Base-by-base conservation (phyloP, 1,139 yeast species). In the Candida pseudocylindracea region DNA sequence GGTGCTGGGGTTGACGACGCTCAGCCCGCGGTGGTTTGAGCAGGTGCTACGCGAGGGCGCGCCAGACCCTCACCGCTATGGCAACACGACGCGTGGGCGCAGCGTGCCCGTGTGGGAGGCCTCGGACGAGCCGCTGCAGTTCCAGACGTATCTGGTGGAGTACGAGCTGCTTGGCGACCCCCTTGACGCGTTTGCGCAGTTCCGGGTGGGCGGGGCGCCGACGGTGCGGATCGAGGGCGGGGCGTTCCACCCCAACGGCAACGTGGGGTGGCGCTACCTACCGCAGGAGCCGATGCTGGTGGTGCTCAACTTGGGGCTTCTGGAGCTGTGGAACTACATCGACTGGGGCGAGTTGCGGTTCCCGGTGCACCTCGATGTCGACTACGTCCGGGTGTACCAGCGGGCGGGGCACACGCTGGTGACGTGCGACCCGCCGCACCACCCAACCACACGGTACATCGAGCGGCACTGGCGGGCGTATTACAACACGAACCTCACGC, bases 241-340 rank as follows among this genome's bases (percentile, higher is more conserved):
- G 10, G 72, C 88, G 1, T 52, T 80, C 33, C 75, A 75, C 37
- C 88, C 92, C 12, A 74, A 75, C 47, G 32, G 32, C 8, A 31
- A 31, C 13, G 15, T 31, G 8, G 32, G 27, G 9, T 27, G 32
- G 29, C 28, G 32, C 7, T 11, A 8, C n/a, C 10, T 31, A 10
- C 27, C 12, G 27, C 15, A 27, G 15, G 32, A 31, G 26, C 32
- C 32, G 7, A 31, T 31, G 32, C 13, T 29, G 26, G 15, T 31
- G 6, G 13, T 31, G n/a, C 48, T 80, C 58, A 80, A 80, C 49
- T 51, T 80, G 50, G 93, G 91, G 50, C 53, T 80, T 33, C 79
- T 93, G 7, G 70, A 71, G 39, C 67, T 70, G 35, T 80, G 93
- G 93, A 74, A 80, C 1, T 73, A 74, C 46, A 78, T 80, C 39